These are phyloP conservation scores for Trypanosoma vivax DNA, from an alignment of 208 protist species.

Conservation along the genomic window DNA sequence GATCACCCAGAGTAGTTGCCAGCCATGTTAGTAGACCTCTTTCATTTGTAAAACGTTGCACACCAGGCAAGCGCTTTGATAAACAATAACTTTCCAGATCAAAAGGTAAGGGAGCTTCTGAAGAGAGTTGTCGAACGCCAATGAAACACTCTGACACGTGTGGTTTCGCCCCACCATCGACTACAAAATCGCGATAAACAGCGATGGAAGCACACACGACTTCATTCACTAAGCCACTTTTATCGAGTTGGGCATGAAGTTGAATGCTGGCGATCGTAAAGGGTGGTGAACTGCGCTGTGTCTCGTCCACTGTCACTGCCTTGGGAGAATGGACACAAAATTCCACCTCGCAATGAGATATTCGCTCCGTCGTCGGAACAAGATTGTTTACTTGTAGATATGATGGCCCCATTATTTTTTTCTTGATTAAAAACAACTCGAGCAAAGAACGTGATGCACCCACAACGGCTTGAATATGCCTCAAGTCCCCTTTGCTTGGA, in stretches of 20 bases:
- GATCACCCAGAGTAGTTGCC: constrained; percentile 51
- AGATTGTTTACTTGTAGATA: constrained; percentile 72
- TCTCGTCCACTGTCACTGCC: constrained; percentile 47
- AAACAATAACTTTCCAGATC: constrained; percentile 76
- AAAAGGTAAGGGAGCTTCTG: constrained; percentile 46
- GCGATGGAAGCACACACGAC: constrained; percentile 84
- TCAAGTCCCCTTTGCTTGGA: constrained; percentile 24
- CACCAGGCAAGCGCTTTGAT: constrained; percentile 47
- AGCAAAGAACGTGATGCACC: constrained; percentile 72
- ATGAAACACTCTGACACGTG: constrained; percentile 38
- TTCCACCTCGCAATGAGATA: constrained; percentile 85
- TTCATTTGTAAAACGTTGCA: constrained; percentile 69
- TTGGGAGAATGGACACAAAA: constrained; percentile 74
- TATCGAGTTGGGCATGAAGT: constrained; percentile 85
- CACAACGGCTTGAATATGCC: constrained; percentile 80
- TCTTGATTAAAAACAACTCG: constrained; percentile 93
- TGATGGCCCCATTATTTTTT: constrained; percentile 91
- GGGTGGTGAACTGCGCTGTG: constrained; percentile 54
- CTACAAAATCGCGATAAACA: constrained; percentile 68
- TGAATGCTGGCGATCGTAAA: constrained; percentile 85
- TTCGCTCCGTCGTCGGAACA: constrained; percentile 21
- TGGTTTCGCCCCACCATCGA: constrained; percentile 52
- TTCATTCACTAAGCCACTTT: constrained; percentile 75
- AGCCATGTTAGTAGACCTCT: constrained; percentile 71
- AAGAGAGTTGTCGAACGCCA: constrained; percentile 46